Base-by-base conservation (phyloP, 2,329 filamentous ascomycete species). In the Phyllosticta paracitricarpa region DNA sequence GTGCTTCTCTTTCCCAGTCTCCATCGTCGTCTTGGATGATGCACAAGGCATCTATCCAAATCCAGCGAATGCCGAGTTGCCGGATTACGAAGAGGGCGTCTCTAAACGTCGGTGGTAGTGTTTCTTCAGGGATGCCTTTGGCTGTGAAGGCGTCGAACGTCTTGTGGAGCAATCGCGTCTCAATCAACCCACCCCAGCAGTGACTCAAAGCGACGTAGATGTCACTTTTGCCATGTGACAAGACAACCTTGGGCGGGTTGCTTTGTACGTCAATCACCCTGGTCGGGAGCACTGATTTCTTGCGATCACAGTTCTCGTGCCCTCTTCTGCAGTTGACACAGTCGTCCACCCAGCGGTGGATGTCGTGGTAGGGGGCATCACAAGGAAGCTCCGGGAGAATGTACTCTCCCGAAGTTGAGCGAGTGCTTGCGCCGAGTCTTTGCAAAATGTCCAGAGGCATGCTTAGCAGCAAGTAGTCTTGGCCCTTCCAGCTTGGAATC, bases 41-140 rank as follows among this genome's bases (percentile, higher is more conserved):
- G n/a, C 58, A 60, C 25, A 60, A 30, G 2, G 58, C 58, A 26
- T 60, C 51, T 14, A 60, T 56, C 58, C 58, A 60, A 5, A 60
- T 51, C 19, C 28, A 60, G 14, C 28, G 58, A 12, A 60, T 35
- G 8, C 51, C 51, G 19, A 59, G 57, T 4, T 28, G 24, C 12
- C 26, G 9, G 10, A 51, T 25, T 4, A 59, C 53, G 10, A 22
- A n/a, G n/a, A 54, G 51, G 7, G 57, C 57, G 48, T 60, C 58
- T 26, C 25, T 6, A 22, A 60, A 56, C 7, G 58, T 60, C 35
- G 22, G n/a, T 30, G 58, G 58, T 4, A 60, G n/a, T 5, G 22
- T 54, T 22, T 53, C 26, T 1, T 28, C 33, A 5, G 58, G 6
- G 4, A 60, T 60, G 4, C 51, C 51, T 2, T 26, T 4, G 19